phyloP scores from a whole-genome alignment of 176 grass and related monocot species.

The Phragmites australis region DNA sequence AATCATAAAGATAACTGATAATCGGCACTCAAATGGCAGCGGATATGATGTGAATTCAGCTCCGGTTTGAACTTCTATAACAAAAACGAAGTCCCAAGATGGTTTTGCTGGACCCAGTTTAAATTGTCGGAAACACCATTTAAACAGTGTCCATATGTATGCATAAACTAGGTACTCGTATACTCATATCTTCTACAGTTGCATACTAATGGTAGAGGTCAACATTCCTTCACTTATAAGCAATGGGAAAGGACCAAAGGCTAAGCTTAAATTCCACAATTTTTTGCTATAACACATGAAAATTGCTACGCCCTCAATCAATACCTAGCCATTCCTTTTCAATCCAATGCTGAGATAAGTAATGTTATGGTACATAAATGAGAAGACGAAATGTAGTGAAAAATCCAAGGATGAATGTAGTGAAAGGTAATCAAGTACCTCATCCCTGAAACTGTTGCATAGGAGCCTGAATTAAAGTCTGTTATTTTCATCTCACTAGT shows the following conservation, averaged over 20 bases:
- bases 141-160: background rate
- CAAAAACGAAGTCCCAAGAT: background rate
- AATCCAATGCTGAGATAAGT: background rate
- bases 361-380: background rate
- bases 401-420: background rate
- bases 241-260: background rate
- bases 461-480: slow-evolving; percentile 93
- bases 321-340: background rate
- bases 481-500: slow-evolving; percentile 84
- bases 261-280: background rate
- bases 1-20: slow-evolving; percentile 12
- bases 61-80: background rate
- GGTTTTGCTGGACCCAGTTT: background rate
- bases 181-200: background rate
- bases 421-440: slow-evolving; percentile 49
- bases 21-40: background rate
- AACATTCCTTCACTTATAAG: background rate
- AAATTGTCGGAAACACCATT: background rate
- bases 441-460: slow-evolving; percentile 84
- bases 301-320: background rate
- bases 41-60: slow-evolving; percentile 5
- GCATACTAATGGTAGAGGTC: background rate
- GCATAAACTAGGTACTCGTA: background rate
- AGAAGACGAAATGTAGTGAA: slow-evolving; percentile 10
- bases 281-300: background rate